A percentile compares a stretch with the other conserved stretches of the same genome.
Conservation (phyloP, 108 stramenopile genomes). For the Skeletonema tropicum region DNA sequence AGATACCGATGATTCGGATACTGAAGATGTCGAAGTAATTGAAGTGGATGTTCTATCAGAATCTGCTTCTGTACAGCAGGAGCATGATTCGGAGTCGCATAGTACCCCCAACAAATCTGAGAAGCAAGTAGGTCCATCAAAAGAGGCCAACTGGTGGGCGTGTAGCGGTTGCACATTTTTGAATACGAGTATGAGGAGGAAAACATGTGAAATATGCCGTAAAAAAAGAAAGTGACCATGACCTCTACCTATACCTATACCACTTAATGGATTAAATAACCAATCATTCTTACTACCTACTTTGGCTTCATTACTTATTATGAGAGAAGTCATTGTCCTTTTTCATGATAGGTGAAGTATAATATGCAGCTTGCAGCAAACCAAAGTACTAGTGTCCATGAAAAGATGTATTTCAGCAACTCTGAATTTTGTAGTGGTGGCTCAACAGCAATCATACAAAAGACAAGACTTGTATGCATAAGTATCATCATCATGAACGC, state of each 20-base stretch:
- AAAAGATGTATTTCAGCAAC: neutral
- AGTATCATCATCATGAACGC: neutral
- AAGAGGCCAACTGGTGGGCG: neutral
- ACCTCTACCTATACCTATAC: neutral
- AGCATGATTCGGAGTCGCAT: neutral
- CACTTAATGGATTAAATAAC: neutral
- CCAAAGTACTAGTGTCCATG: neutral
- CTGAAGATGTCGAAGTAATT: neutral
- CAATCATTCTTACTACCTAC: neutral
- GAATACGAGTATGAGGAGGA: neutral
- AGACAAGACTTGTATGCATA: constrained; percentile 7
- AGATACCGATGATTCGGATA: neutral
- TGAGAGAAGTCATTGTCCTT: neutral
- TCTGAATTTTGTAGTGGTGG: neutral
- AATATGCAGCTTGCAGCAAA: neutral
- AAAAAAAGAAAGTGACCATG: neutral
- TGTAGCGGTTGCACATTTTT: neutral
- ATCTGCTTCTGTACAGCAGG: neutral
- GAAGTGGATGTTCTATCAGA: neutral
- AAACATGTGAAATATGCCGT: neutral
- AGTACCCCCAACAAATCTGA: neutral
- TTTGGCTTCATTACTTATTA: too few relatives aligned
- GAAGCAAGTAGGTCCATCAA: neutral
- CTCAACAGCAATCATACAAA: neutral
- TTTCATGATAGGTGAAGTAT: neutral